Conservation (phyloP, 75 land plant species). For the Pseudotsuga menziesii region DNA sequence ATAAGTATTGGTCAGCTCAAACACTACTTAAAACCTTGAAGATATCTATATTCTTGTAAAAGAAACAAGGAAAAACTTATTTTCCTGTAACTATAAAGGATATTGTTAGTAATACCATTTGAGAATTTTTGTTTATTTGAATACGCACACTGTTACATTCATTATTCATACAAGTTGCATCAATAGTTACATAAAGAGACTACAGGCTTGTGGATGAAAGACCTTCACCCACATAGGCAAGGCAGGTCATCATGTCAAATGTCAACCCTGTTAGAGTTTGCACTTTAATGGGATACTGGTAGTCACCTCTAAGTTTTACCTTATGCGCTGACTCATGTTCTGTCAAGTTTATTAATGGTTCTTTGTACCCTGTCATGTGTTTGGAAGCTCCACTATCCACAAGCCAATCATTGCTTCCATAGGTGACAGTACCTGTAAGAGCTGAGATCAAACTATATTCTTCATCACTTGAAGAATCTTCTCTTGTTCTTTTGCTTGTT, state of each 20-base stretch:
- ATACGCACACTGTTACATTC: not conserved
- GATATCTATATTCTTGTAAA: not conserved
- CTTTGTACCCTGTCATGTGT: too few species aligned
- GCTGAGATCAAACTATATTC: too few species aligned
- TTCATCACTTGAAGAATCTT: too few species aligned
- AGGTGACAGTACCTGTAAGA: too few species aligned
- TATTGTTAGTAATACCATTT: not conserved
- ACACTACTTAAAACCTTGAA: not conserved
- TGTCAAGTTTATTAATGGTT: too few species aligned
- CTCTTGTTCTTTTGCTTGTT: too few species aligned
- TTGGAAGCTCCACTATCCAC: too few species aligned
- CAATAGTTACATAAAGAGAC: not conserved
- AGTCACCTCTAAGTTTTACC: too few species aligned
- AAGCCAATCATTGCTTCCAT: too few species aligned
- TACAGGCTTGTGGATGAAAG: not conserved
- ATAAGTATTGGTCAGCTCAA: not conserved
- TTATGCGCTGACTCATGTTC: too few species aligned
- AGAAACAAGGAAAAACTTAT: not conserved
- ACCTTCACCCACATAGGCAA: not conserved
- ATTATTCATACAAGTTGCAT: not conserved
- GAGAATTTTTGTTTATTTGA: not conserved
- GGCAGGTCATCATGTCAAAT: not conserved
- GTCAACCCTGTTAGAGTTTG: too few species aligned
- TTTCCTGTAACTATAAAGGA: not conserved
- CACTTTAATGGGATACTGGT: too few species aligned